Conservation (phyloP, 805 yeast species). For the Yarrowia yakushimensis region DNA sequence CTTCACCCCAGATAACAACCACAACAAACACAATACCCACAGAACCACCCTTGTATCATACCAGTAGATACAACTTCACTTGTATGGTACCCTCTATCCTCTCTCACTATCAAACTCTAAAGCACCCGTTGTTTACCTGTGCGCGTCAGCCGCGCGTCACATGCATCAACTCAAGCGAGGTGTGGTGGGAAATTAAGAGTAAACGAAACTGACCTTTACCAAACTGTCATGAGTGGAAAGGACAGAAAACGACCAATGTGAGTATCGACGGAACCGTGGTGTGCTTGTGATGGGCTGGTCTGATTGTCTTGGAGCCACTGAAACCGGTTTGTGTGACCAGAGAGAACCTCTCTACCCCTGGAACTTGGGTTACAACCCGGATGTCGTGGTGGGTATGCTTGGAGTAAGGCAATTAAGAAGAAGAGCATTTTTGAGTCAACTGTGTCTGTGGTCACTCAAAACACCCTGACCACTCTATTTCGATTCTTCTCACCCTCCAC, state of each 20-base stretch:
- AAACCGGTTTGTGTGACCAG: neutral
- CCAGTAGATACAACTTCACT: too few relatives aligned
- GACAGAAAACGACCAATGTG: conserved; percentile 24
- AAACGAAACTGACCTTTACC: neutral
- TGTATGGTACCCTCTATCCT: too few relatives aligned
- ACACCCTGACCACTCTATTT: neutral
- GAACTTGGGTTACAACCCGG: too few relatives aligned
- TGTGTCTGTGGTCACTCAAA: neutral
- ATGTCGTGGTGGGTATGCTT: neutral
- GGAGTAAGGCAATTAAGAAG: neutral
- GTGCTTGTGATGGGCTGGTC: neutral
- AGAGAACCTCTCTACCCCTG: neutral
- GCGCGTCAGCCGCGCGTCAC: conserved; percentile 17
- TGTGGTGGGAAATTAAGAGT: conserved; percentile 1
- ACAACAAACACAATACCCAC: too few relatives aligned
- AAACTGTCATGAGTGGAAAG: conserved; percentile 13
- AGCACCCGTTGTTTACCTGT: conserved; percentile 15
- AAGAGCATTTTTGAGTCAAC: neutral
- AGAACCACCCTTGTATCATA: too few relatives aligned
- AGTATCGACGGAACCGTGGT: neutral
- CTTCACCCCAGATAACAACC: too few relatives aligned
- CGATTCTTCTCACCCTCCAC: neutral
- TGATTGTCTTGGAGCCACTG: neutral
- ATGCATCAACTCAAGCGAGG: conserved; percentile 5
- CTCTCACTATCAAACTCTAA: neutral